Conservation (phyloP, 306 rosid genomes). For the Quercus rubra region DNA sequence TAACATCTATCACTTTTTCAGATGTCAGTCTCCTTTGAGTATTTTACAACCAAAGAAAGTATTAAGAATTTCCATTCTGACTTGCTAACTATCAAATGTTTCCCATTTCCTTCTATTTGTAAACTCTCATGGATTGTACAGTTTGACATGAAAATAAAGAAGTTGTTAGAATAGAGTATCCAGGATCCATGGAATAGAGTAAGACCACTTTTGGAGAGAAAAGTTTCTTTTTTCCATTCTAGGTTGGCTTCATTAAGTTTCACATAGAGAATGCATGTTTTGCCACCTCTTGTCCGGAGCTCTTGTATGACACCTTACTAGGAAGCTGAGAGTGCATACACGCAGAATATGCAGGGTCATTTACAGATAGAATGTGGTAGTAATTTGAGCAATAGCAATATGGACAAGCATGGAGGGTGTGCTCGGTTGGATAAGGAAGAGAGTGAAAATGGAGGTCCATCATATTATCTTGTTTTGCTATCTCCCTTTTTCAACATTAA, state of each 20-base stretch:
- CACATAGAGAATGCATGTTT: slow-evolving; percentile 32
- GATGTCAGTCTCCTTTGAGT: not conserved
- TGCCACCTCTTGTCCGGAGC: slow-evolving; percentile 55
- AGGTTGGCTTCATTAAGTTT: slow-evolving; percentile 35
- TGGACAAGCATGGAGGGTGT: slow-evolving; percentile 29
- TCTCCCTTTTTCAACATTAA: too few species aligned
- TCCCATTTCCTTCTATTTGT: not conserved
- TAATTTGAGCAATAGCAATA: slow-evolving; percentile 30
- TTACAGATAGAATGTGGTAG: slow-evolving; percentile 27
- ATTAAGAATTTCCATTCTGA: not conserved
- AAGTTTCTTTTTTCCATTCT: slow-evolving; percentile 17
- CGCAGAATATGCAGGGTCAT: slow-evolving; percentile 46
- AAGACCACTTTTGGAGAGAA: slow-evolving; percentile 28
- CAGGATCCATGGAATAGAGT: not conserved
- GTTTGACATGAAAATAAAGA: not conserved
- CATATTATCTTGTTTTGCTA: slow-evolving; percentile 12
- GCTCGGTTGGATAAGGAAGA: slow-evolving; percentile 27
- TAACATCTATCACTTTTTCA: not conserved
- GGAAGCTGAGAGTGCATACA: slow-evolving; percentile 48
- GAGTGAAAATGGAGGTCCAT: slow-evolving; percentile 36
- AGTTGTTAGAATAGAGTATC: not conserved
- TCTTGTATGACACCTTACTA: slow-evolving; percentile 43
- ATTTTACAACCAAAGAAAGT: not conserved
- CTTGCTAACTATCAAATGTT: not conserved
- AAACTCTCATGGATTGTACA: not conserved